Evolutionary conservation across 2,329 filamentous ascomycete species (phyloP).

Genomic region (Fusarium sp.): DNA sequence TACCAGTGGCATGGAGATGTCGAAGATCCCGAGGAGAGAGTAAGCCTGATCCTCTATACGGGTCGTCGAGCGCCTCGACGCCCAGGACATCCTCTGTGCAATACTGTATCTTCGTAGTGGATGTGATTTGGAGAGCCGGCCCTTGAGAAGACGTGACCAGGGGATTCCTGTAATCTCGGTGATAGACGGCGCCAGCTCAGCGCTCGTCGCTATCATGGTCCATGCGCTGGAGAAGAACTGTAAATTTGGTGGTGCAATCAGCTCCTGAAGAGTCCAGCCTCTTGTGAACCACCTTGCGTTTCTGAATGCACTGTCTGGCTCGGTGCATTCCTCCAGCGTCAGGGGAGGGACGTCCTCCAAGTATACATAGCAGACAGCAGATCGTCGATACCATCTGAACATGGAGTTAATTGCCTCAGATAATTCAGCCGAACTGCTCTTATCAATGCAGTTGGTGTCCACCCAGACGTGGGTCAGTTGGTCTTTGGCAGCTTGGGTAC

Average conservation of each 20-base stretch:
- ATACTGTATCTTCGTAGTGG: background rate
- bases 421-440: background rate
- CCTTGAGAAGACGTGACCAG: background rate
- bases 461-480: background rate
- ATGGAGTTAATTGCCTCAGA: background rate
- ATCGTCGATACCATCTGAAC: background rate
- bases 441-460: background rate
- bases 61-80: fast-evolving
- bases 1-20: fast-evolving
- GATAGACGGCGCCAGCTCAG: fast-evolving
- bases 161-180: background rate
- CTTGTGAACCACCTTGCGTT: background rate
- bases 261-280: background rate
- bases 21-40: background rate
- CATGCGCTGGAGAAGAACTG: background rate
- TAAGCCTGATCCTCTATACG: background rate
- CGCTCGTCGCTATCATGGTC: background rate
- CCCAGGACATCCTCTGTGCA: background rate
- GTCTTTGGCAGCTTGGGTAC: background rate
- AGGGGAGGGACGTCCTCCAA: background rate
- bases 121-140: background rate
- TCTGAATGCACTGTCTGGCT: fast-evolving
- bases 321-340: background rate
- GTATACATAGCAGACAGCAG: background rate
- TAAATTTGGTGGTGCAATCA: fast-evolving